Base-by-base conservation (phyloP, 768 basidiomycete species). In the Macrocybe gigantea region DNA sequence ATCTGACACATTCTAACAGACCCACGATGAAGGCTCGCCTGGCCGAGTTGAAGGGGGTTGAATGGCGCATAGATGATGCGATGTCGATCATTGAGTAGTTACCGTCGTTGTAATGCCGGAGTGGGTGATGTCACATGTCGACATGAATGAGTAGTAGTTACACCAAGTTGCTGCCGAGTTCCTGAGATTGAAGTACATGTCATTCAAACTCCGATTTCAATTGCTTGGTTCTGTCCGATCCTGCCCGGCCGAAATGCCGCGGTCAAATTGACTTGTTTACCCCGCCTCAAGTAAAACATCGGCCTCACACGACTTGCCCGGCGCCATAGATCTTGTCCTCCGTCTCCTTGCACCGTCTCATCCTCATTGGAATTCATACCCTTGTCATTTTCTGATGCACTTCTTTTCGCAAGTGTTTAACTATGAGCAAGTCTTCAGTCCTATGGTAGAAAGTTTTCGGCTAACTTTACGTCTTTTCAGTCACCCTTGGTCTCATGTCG, bases 401-500 rank as follows among this genome's bases (percentile, higher is more conserved):
- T 87, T 91, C 69, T 88, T 91, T 68, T 88, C 85, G 11, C 88
- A 91, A 63, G 63, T 74, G n/a, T 90, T 85, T 64, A 78, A 79
- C 59, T 93, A 89, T 62, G 86, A 90, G 89, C 92, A 59, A 64
- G 86, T 77, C 33, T 15, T 14, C 47, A 30, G 14, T n/a, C 47
- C 30, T n/a, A 41, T 38, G 48, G 49, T 30, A 8, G 44, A 33
- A 30, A 40, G 47, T 48, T 43, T 57, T 38, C 39, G 38, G 44
- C 14, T 55, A 44, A 49, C 49, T 57, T 38, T 55, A 52, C 37
- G 49, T 49, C 49, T 46, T 5, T 38, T 39, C 56, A 96, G 93
- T 52, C 90, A 93, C 61, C 78, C 91, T 37, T 94, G 93, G 85
- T 77, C 83, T 51, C 90, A 92, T 71, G 91, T 94, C 56, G 82